Conservation (phyloP, 2,329 filamentous ascomycete species). For the Phyllosticta capitalensis region DNA sequence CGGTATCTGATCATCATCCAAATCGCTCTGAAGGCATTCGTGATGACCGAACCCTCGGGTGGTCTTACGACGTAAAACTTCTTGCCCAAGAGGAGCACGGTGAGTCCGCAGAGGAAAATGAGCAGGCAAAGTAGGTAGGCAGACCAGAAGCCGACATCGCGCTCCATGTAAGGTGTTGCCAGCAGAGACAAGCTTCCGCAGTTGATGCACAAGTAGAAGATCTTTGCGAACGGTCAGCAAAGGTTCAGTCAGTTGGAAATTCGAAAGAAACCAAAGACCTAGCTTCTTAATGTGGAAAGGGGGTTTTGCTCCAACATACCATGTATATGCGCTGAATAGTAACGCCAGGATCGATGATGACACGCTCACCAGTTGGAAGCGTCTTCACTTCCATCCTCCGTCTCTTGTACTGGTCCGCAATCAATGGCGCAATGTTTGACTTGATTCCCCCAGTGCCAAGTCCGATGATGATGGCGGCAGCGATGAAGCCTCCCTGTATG, state of each 20-base stretch:
- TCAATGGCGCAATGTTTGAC: slow-evolving; percentile 49
- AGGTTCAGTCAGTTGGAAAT: too few relatives aligned
- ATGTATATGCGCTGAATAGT: slow-evolving; percentile 42
- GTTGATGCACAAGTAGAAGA: slow-evolving; percentile 68
- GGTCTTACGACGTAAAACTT: slow-evolving; percentile 31
- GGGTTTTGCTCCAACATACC: too few relatives aligned
- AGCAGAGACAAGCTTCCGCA: slow-evolving; percentile 59
- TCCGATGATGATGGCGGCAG: slow-evolving; percentile 42
- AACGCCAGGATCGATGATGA: slow-evolving; percentile 38
- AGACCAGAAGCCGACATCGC: slow-evolving; percentile 60
- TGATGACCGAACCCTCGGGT: slow-evolving; percentile 29
- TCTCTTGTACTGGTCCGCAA: slow-evolving; percentile 30
- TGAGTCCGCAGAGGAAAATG: slow-evolving; percentile 56
- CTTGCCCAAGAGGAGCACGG: slow-evolving; percentile 36
- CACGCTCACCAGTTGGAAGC: slow-evolving; percentile 32
- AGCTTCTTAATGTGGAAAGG: too few relatives aligned
- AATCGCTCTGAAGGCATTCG: slow-evolving; percentile 42
- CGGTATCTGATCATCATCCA: slow-evolving; percentile 45
- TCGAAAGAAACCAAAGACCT: too few relatives aligned
- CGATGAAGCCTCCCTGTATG: slow-evolving; percentile 26
- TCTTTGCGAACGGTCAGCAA: slow-evolving; percentile 22
- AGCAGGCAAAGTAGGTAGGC: slow-evolving; percentile 55
- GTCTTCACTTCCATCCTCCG: slow-evolving; percentile 33
- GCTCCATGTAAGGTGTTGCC: slow-evolving; percentile 62
- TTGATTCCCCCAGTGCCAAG: slow-evolving; percentile 66